phyloP scores from a whole-genome alignment of 371 early-diverging fungal genomes.

The Mucor irregularis region DNA sequence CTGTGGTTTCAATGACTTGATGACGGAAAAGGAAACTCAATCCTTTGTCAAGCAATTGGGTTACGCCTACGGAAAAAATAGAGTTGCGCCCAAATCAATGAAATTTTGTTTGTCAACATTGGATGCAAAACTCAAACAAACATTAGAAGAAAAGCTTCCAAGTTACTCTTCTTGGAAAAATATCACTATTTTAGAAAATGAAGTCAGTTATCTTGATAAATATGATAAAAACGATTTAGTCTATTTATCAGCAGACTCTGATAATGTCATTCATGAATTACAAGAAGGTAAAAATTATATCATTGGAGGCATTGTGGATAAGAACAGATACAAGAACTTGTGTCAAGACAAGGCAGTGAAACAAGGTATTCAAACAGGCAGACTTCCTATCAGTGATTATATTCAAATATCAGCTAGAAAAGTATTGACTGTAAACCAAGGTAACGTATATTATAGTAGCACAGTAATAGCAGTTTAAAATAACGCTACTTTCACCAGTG shows the following conservation, averaged over 20 bases:
- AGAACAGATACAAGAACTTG: constrained; percentile 83
- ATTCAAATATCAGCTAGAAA: constrained; percentile 76
- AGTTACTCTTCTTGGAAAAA: constrained; percentile 41
- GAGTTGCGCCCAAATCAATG: constrained; percentile 44
- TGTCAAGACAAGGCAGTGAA: constrained; percentile 78
- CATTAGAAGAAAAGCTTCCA: constrained; percentile 45
- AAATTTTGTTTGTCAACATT: constrained; percentile 49
- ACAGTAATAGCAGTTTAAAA: no score
- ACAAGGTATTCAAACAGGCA: constrained; percentile 74
- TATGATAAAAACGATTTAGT: constrained; percentile 62
- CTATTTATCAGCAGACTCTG: constrained; percentile 90
- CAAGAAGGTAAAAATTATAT: constrained; percentile 78
- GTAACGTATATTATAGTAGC: constrained; percentile 28
- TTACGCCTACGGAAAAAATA: constrained; percentile 57
- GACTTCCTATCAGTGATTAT: constrained; percentile 84
- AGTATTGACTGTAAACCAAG: constrained; percentile 93
- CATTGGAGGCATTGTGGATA: constrained; percentile 94
- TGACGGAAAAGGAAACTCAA: constrained; percentile 67
- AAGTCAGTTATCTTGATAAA: constrained; percentile 39
- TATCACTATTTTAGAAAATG: constrained; percentile 24
- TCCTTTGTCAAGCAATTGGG: constrained; percentile 20
- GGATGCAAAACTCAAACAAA: constrained; percentile 31
- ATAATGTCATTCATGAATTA: constrained; percentile 66
- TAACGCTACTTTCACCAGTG: no score
- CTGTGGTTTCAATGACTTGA: constrained; percentile 74